phyloP scores from a whole-genome alignment of 2,329 filamentous ascomycete species.

The Chaetomium globosum region DNA sequence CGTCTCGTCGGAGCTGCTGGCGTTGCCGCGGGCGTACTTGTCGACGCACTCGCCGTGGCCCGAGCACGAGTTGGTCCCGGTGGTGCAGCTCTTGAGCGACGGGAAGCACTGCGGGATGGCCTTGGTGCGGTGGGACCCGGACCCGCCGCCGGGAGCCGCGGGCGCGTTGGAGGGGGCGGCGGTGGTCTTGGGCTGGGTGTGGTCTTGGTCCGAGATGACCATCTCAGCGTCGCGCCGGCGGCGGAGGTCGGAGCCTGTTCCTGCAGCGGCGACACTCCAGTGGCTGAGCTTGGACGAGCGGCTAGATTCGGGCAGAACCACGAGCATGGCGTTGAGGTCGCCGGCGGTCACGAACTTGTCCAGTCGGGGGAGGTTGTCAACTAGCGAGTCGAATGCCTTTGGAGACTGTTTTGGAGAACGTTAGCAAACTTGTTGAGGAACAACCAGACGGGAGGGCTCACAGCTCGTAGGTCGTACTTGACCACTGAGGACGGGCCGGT shows the following conservation, averaged over 20 bases:
- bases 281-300: slow-evolving; percentile 43
- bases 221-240: slow-evolving; percentile 52
- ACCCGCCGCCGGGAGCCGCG: slow-evolving; percentile 35
- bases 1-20: slow-evolving; percentile 44
- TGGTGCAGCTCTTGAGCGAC: slow-evolving; percentile 67
- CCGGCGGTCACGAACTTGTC: slow-evolving; percentile 50
- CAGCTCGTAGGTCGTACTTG: slow-evolving; percentile 51
- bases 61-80: slow-evolving; percentile 75
- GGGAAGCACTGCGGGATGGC: slow-evolving; percentile 73
- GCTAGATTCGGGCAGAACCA: slow-evolving; percentile 56
- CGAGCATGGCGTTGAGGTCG: slow-evolving; percentile 59
- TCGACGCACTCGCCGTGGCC: slow-evolving; percentile 76
- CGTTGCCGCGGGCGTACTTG: slow-evolving; percentile 57
- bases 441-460: slow-evolving; percentile 34
- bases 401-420: slow-evolving; percentile 42
- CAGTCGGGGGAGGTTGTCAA: slow-evolving; percentile 51
- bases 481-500: slow-evolving; percentile 47
- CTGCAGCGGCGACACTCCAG: slow-evolving; percentile 46
- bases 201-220: slow-evolving; percentile 45
- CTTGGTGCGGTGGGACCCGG: slow-evolving; percentile 42
- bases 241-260: slow-evolving; percentile 46
- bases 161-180: slow-evolving; percentile 4
- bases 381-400: slow-evolving; percentile 49
- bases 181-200: slow-evolving; percentile 27
- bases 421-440: neutral